Conservation (phyloP, 495 filamentous ascomycete species). For the Aspergillus cristatus region DNA sequence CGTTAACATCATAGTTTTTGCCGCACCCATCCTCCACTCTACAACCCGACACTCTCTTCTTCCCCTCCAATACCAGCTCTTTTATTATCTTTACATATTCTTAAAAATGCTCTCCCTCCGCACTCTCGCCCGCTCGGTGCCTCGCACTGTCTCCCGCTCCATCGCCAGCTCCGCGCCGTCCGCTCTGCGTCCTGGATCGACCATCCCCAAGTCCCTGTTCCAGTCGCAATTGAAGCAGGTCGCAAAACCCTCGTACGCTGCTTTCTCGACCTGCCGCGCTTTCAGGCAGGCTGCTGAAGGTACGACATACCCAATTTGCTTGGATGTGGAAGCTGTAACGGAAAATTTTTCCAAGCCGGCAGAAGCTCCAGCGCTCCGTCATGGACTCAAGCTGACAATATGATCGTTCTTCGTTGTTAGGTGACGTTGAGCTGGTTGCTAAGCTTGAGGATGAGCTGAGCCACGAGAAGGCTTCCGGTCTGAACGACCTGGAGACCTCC, state of each 20-base stretch:
- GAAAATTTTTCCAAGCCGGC: too few relatives aligned
- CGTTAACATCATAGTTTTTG: slow-evolving; percentile 29
- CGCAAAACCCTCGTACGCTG: slow-evolving; percentile 48
- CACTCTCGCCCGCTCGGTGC: slow-evolving; percentile 59
- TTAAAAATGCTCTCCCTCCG: slow-evolving; percentile 68
- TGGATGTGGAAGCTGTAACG: not conserved
- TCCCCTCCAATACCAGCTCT: slow-evolving; percentile 8
- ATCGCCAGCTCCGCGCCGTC: slow-evolving; percentile 41
- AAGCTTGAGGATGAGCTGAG: slow-evolving; percentile 41
- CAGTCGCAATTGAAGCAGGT: slow-evolving; percentile 43
- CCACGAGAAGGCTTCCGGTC: slow-evolving; percentile 35
- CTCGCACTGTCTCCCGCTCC: slow-evolving; percentile 56
- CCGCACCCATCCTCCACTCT: slow-evolving; percentile 12
- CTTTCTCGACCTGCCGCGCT: slow-evolving; percentile 63
- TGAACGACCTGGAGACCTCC: slow-evolving; percentile 39
- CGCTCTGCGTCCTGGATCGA: slow-evolving; percentile 37
- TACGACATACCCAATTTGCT: slow-evolving; percentile 17
- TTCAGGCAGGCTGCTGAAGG: slow-evolving; percentile 50
- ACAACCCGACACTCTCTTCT: slow-evolving; percentile 6
- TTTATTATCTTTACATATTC: not conserved
- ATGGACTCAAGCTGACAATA: slow-evolving; percentile 1
- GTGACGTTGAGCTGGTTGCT: slow-evolving; percentile 37
- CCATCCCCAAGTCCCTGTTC: slow-evolving; percentile 34
- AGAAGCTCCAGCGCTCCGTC: slow-evolving; percentile 1
- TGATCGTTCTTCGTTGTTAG: slow-evolving; percentile 14